A percentile compares a stretch with the other conserved stretches of the same genome.
These are phyloP conservation scores for Moesziomyces globuligerus DNA, from an alignment of 1,284 basidiomycete species.

Conservation along the genomic window DNA sequence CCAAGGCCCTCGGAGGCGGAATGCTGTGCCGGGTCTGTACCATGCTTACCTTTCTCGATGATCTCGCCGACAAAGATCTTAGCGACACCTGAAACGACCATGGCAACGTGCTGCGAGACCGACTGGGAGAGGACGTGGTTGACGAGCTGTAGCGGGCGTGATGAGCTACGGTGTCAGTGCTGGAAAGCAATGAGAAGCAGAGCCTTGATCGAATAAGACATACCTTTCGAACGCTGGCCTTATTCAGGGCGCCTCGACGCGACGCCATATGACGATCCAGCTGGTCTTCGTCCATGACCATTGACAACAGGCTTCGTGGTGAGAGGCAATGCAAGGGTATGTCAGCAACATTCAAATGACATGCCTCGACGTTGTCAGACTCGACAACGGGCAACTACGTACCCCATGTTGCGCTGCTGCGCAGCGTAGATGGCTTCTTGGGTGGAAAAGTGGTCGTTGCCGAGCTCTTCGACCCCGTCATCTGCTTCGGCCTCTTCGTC, in stretches of 20 bases:
- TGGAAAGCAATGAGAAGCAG: neutral
- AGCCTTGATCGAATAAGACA: neutral
- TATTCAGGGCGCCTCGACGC: constrained; percentile 81
- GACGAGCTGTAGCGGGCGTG: constrained; percentile 75
- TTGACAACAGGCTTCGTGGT: constrained; percentile 77
- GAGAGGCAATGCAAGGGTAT: constrained; percentile 29
- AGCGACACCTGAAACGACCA: constrained; percentile 85
- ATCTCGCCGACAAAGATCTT: constrained; percentile 94
- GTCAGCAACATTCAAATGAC: constrained; percentile 28
- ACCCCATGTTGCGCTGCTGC: constrained; percentile 67
- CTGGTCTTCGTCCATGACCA: constrained; percentile 83
- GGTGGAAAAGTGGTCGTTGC: constrained; percentile 54
- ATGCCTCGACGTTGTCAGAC: constrained; percentile 7
- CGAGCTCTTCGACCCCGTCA: constrained; percentile 61
- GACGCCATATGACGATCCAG: constrained; percentile 90
- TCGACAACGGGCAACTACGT: too few species aligned
- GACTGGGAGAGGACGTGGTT: constrained; percentile 81
- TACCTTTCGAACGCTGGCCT: constrained; percentile 82
- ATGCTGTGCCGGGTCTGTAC: too few species aligned
- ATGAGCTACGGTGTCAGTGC: too few species aligned
- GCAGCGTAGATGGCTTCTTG: constrained; percentile 66
- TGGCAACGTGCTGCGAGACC: constrained; percentile 84
- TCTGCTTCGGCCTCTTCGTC: constrained; percentile 61
- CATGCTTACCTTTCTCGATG: constrained; percentile 78
- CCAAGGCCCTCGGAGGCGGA: too few species aligned